These are phyloP conservation scores for Cyclotella atomus DNA, from an alignment of 108 stramenopile genomes.

Conservation along the genomic window DNA sequence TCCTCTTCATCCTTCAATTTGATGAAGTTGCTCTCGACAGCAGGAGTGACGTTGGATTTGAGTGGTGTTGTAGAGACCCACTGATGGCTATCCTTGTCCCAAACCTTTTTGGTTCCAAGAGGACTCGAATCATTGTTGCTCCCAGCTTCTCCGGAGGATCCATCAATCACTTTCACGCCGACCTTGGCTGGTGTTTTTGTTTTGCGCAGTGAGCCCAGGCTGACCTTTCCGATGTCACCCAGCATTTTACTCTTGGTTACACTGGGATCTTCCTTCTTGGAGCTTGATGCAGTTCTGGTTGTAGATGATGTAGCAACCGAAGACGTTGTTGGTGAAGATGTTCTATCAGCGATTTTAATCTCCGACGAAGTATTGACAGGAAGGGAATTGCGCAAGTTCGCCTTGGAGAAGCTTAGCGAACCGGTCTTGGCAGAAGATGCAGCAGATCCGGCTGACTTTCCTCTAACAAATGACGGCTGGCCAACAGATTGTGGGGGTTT, in stretches of 20 bases:
- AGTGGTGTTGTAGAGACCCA: constrained; percentile 14
- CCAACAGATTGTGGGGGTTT: constrained; percentile 10
- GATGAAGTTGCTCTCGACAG: background rate
- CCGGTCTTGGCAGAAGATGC: background rate
- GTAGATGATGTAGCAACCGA: constrained; percentile 13
- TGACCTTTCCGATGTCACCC: constrained; percentile 19
- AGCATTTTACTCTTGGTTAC: constrained; percentile 25
- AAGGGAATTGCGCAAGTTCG: background rate
- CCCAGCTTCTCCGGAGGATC: background rate
- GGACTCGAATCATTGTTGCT: background rate
- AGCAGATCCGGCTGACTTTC: constrained; percentile 7
- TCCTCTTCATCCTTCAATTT: constrained; percentile 3
- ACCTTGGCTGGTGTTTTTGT: background rate
- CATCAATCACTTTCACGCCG: background rate
- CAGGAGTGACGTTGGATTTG: constrained; percentile 13
- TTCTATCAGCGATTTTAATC: background rate
- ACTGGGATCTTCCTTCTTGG: constrained; percentile 18
- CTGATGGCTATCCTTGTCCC: background rate
- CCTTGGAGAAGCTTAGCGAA: background rate
- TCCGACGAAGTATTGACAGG: background rate
- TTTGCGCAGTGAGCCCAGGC: constrained; percentile 12
- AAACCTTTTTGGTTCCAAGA: background rate
- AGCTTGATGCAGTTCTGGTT: background rate
- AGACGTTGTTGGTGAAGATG: constrained; percentile 4
- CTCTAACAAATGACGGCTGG: background rate